Evolutionary conservation across 192 early-diverging fungal genomes (phyloP).

Genomic region (Pecoramyces ruminantium): DNA sequence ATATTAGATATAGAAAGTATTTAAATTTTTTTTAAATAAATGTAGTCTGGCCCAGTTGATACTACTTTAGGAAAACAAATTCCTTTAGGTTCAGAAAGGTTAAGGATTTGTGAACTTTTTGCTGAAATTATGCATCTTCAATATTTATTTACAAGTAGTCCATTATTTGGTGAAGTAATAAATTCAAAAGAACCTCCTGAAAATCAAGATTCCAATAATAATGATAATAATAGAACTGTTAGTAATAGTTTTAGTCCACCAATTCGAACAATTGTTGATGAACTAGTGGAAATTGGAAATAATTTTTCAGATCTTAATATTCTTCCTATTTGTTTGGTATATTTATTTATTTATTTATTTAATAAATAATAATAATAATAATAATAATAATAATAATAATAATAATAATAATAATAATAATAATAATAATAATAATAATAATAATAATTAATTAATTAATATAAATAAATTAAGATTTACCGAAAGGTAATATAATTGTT

Average conservation of each 20-base stretch:
- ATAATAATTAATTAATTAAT: not conserved
- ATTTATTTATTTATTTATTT: not conserved
- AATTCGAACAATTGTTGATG: slow-evolving; percentile 18
- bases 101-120: slow-evolving; percentile 94
- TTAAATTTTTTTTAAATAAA: slow-evolving; percentile 1
- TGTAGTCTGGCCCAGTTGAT: slow-evolving; percentile 25
- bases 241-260: not conserved
- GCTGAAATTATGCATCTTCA: slow-evolving; percentile 87
- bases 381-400: no score
- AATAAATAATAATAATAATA: no score
- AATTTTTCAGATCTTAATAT: slow-evolving; percentile 23
- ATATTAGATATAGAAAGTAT: not conserved
- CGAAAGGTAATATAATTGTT: no score
- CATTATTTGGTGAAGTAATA: slow-evolving; percentile 31
- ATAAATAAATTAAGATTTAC: no score
- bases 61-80: slow-evolving; percentile 60
- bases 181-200: not conserved
- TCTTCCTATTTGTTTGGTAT: slow-evolving; percentile 29
- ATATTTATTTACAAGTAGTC: slow-evolving; percentile 38
- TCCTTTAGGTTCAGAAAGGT: slow-evolving; percentile 79
- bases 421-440: not conserved
- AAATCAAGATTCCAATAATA: not conserved
- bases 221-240: not conserved
- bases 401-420: not conserved
- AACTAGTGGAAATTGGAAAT: slow-evolving; percentile 23